These are phyloP conservation scores for Fusarium sororula DNA, from an alignment of 2,329 filamentous ascomycete genomes.

Conservation along the genomic window DNA sequence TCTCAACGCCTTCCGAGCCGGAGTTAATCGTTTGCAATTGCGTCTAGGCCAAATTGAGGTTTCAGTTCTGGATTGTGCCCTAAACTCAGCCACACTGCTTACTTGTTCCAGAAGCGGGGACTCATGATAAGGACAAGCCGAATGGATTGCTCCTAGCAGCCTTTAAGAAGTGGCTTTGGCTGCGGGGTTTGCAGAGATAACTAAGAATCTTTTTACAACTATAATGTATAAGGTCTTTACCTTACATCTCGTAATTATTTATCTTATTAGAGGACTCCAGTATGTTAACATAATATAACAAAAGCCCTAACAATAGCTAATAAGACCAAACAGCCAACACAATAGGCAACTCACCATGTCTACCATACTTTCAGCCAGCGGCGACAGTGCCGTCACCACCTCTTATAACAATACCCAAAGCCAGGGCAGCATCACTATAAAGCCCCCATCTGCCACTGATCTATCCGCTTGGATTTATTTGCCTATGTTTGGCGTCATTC, in stretches of 20 bases:
- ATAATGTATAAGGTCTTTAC: neutral
- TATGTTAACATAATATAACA: neutral
- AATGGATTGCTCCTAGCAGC: neutral
- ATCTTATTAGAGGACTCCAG: neutral
- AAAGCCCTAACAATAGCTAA: neutral
- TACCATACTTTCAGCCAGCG: neutral
- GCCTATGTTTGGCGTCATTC: neutral
- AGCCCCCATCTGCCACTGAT: neutral
- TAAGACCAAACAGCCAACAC: neutral
- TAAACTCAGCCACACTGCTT: neutral
- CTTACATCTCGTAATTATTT: too few relatives aligned
- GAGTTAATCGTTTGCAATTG: neutral
- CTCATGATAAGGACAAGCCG: neutral
- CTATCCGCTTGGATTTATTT: neutral
- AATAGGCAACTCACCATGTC: neutral
- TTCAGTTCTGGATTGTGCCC: neutral
- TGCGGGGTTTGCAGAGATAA: neutral
- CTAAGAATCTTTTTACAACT: too few relatives aligned
- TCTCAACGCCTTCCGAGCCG: neutral
- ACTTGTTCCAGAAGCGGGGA: neutral
- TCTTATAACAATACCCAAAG: neutral
- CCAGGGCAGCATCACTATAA: neutral
- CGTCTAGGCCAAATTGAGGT: neutral
- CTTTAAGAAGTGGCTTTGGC: neutral
- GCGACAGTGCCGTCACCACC: neutral